These are phyloP conservation scores for Hondaea fermentalgiana DNA, from an alignment of 108 stramenopile genomes.

Conservation along the genomic window DNA sequence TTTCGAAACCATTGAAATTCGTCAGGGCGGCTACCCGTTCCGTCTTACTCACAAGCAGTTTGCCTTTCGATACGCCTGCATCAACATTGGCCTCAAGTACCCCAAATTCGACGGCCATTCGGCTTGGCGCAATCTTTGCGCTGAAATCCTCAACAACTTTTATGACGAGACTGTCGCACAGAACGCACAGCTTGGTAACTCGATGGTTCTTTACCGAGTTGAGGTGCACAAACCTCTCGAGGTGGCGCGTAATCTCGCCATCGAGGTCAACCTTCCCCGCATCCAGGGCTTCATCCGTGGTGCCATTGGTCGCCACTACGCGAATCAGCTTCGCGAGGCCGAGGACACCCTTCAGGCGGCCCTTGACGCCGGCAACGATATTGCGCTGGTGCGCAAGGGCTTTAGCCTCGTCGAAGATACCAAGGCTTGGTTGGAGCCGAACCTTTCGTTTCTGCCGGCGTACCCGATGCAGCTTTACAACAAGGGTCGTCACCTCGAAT, in stretches of 20 bases:
- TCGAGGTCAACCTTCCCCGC: not conserved
- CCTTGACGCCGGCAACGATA: not conserved
- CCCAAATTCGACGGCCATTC: not conserved
- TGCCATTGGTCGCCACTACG: not conserved
- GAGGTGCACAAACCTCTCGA: conserved; percentile 51
- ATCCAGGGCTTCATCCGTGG: conserved; percentile 3
- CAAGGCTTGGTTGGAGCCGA: not conserved
- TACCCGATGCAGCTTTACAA: conserved; percentile 17
- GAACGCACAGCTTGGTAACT: conserved; percentile 36
- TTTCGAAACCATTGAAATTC: conserved; percentile 40
- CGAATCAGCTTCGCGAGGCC: not conserved
- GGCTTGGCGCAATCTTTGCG: not conserved
- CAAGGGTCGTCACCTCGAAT: not conserved
- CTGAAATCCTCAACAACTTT: conserved; percentile 15
- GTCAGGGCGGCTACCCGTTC: conserved; percentile 34
- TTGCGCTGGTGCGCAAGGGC: not conserved
- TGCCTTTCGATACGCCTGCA: conserved; percentile 24
- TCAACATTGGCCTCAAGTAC: not conserved
- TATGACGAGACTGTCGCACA: not conserved
- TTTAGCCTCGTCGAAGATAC: not conserved
- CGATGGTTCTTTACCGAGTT: conserved; percentile 51
- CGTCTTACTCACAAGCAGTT: conserved; percentile 30
- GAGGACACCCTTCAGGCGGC: not conserved
- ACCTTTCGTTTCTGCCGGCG: not conserved
- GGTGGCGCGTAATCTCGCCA: conserved; percentile 18